These are phyloP conservation scores for Tuber indicum DNA, from an alignment of 495 filamentous ascomycete genomes.

Conservation along the genomic window DNA sequence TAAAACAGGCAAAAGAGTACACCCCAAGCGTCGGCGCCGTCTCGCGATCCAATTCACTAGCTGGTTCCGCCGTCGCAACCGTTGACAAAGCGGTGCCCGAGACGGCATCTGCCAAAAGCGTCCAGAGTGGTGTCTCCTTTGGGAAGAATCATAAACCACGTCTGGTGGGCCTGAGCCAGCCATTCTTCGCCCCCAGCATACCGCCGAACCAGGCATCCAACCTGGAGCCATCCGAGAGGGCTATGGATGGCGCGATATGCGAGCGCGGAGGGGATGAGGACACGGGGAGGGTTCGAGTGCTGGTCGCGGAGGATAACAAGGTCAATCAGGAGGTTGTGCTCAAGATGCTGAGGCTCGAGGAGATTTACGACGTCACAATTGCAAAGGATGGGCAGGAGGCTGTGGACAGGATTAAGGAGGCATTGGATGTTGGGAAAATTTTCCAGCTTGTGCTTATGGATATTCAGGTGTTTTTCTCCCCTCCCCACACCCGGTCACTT, in stretches of 20 bases:
- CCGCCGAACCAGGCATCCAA: constrained; percentile 27
- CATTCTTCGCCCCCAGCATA: constrained; percentile 67
- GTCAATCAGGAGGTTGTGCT: constrained; percentile 92
- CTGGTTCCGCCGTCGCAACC: constrained; percentile 23
- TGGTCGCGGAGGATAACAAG: constrained; percentile 92
- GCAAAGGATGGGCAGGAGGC: constrained; percentile 88
- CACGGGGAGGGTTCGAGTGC: constrained; percentile 58
- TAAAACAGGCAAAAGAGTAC: constrained; percentile 65
- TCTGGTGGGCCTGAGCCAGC: constrained; percentile 74
- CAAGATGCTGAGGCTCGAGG: constrained; percentile 65
- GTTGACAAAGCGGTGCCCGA: constrained; percentile 19
- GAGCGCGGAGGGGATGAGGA: constrained; percentile 44
- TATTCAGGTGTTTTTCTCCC: constrained; percentile 47
- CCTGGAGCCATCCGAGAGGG: constrained; percentile 44
- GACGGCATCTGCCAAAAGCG: constrained; percentile 35
- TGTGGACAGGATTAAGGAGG: constrained; percentile 72
- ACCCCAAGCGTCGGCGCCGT: constrained; percentile 47
- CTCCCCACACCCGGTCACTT: background rate
- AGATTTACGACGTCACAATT: constrained; percentile 67
- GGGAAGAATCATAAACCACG: constrained; percentile 59
- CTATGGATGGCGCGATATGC: constrained; percentile 42
- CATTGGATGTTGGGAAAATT: constrained; percentile 62
- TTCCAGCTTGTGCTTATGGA: constrained; percentile 94
- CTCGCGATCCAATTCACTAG: constrained; percentile 16
- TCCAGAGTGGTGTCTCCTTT: constrained; percentile 35